Base-by-base conservation (phyloP, 495 filamentous ascomycete genomes). In the Aspergillus leporis region DNA sequence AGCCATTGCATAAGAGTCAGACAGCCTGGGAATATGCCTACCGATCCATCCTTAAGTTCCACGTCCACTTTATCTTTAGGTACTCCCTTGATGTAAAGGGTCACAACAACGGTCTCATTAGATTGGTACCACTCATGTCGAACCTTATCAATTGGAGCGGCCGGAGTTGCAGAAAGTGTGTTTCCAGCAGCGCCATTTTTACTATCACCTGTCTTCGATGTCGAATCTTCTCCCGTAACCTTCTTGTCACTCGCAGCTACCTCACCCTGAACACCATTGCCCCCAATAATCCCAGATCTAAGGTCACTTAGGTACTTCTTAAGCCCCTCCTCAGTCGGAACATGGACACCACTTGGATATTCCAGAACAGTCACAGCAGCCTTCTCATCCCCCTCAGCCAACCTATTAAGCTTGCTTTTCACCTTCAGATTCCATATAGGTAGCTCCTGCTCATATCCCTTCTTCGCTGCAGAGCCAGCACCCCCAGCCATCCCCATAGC, bases 61-160 rank as follows among this genome's bases (percentile, higher is more conserved):
- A 85, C 66, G 16, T 74, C 69, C 3, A 85, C 73, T 46, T 80
- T 79, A 25, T 88, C 87, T 63, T 87, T 87, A 5, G 83, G 80
- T 0, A 92, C 80, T 13, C 87, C 87, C 68, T 91, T 92, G 3
- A 85, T 87, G 53, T 90, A 85, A 9, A 93, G 75, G 0, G 85
- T 86, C 55, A 92, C 81, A 16, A 85, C 83, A 28, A 92, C 85
- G 16, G 76, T 81, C 4, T 85, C 81, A 7, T 67, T 64, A 3
- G 84, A 89, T 65, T 93, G 90, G 74, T 90, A 92, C 87, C 88
- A 92, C 53, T 93, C 90, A 63, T 92, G 83, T 12, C 89, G 81
- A 58, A 92, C 84, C 70, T 90, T 90, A 14, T 71, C 65, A 32
- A 64, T 56, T 4, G 48, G 30, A 51, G 61, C 19, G n/a, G 63